Percentiles rank a stretch among this genome's conserved stretches.
Evolutionary conservation across 345 rosid species (phyloP).

Genomic region (Combretum micranthum): DNA sequence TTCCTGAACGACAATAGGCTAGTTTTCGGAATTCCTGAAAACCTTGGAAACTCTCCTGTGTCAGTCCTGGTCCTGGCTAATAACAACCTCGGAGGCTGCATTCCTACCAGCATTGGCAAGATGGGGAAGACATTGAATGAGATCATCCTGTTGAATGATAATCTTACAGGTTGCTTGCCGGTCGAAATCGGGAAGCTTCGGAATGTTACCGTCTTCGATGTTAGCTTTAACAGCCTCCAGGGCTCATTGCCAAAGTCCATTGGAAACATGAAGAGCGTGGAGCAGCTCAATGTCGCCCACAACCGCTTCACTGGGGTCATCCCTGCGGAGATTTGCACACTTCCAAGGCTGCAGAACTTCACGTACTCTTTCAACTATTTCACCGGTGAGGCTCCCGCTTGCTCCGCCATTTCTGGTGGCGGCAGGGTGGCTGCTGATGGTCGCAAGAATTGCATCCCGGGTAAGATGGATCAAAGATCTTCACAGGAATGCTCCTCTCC

Average conservation of each 20-base stretch:
- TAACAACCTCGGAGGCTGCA: slow-evolving; percentile 61
- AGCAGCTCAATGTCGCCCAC: slow-evolving; percentile 47
- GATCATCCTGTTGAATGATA: slow-evolving; percentile 50
- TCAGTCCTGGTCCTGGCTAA: slow-evolving; percentile 64
- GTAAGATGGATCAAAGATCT: slow-evolving; percentile 43
- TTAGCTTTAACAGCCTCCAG: slow-evolving; percentile 48
- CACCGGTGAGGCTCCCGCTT: slow-evolving; percentile 34
- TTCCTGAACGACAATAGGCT: slow-evolving; percentile 74
- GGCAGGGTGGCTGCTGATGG: slow-evolving; percentile 19
- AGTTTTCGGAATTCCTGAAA: slow-evolving; percentile 48
- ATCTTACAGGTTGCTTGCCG: slow-evolving; percentile 57
- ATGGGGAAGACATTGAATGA: slow-evolving; percentile 68
- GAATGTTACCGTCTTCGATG: slow-evolving; percentile 57
- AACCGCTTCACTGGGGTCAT: slow-evolving; percentile 57
- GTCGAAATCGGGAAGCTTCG: slow-evolving; percentile 43
- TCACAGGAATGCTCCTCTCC: slow-evolving; percentile 46
- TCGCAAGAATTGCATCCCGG: slow-evolving; percentile 50
- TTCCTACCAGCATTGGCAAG: slow-evolving; percentile 53
- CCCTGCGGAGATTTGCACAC: slow-evolving; percentile 41
- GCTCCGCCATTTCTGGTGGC: slow-evolving; percentile 26
- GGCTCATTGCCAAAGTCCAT: slow-evolving; percentile 50
- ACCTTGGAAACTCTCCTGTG: slow-evolving; percentile 64
- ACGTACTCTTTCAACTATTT: slow-evolving; percentile 50
- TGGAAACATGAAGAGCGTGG: slow-evolving; percentile 45
- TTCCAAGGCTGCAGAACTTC: slow-evolving; percentile 52